These are phyloP conservation scores for Inonotus hispidus DNA, from an alignment of 1,284 basidiomycete species.

Conservation along the genomic window DNA sequence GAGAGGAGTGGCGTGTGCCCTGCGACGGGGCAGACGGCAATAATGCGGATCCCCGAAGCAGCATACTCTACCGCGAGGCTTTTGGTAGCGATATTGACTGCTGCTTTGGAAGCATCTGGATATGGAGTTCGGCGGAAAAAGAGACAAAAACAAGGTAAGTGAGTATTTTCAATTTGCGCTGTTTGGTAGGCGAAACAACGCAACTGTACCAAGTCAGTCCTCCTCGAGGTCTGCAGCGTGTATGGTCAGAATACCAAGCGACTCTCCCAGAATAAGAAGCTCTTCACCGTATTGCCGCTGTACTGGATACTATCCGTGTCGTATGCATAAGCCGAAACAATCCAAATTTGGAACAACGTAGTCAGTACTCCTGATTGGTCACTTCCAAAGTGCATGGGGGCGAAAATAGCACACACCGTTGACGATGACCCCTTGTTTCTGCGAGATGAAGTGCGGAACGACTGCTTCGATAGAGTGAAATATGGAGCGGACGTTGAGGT, in stretches of 20 bases:
- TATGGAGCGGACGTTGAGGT: slow-evolving; percentile 14
- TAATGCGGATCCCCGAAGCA: slow-evolving; percentile 8
- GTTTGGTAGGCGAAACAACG: not conserved
- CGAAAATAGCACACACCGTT: slow-evolving; percentile 6
- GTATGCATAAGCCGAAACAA: not conserved
- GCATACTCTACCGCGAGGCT: slow-evolving; percentile 12
- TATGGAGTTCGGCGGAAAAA: not conserved
- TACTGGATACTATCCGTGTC: slow-evolving; percentile 9
- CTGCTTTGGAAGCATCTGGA: slow-evolving; percentile 10
- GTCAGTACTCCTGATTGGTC: too few relatives aligned
- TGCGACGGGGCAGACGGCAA: slow-evolving; percentile 17
- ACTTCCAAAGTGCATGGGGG: not conserved
- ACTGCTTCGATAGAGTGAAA: slow-evolving; percentile 14
- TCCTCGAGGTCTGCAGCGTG: slow-evolving; percentile 13
- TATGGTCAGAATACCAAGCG: not conserved
- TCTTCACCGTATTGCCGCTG: slow-evolving; percentile 12
- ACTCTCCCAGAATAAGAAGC: not conserved
- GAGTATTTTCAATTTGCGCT: not conserved
- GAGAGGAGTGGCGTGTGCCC: slow-evolving; percentile 12
- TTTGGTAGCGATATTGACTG: slow-evolving; percentile 12
- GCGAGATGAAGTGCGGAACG: slow-evolving; percentile 12
- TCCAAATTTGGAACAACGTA: slow-evolving; percentile 1
- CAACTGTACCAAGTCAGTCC: slow-evolving; percentile 18
- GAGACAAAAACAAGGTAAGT: not conserved
- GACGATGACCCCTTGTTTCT: slow-evolving; percentile 13